These are phyloP conservation scores for Penicillium paneum DNA, from an alignment of 2,329 filamentous ascomycete genomes.

Conservation along the genomic window DNA sequence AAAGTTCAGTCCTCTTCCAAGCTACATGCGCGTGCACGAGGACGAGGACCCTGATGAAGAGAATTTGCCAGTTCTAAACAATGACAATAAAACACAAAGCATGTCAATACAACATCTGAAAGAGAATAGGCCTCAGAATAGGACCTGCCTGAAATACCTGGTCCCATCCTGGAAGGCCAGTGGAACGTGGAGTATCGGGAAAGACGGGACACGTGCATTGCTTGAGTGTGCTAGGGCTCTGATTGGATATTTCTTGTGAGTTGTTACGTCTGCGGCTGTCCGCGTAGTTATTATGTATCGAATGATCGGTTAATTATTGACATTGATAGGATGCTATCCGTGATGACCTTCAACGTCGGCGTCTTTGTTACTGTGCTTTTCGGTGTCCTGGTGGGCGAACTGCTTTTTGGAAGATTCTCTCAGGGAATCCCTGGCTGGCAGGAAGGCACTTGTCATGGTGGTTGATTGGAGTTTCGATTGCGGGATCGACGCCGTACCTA, in stretches of 20 bases:
- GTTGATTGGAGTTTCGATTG: not conserved
- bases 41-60: not conserved
- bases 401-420: slow-evolving; percentile 3
- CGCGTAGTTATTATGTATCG: not conserved
- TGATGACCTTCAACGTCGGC: slow-evolving; percentile 6
- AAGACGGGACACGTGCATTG: not conserved
- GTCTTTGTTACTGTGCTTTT: slow-evolving; percentile 1
- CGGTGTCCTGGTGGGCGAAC: slow-evolving; percentile 1
- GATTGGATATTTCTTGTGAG: slow-evolving; percentile 9
- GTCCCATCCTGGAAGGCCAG: slow-evolving; percentile 3
- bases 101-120: not conserved
- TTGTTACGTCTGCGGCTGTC: not conserved
- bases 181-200: slow-evolving; percentile 1
- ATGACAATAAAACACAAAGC: not conserved
- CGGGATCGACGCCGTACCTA: too few relatives aligned
- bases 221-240: slow-evolving; percentile 1
- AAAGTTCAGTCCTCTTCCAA: slow-evolving; percentile 2
- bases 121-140: not conserved
- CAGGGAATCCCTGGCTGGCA: not conserved
- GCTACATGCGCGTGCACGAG: not conserved
- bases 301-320: not conserved
- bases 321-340: slow-evolving; percentile 3
- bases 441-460: not conserved
- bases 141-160: not conserved
- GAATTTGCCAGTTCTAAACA: not conserved